Base-by-base conservation (phyloP, 2,329 filamentous ascomycete genomes). In the Fragosphaeria purpurea region DNA sequence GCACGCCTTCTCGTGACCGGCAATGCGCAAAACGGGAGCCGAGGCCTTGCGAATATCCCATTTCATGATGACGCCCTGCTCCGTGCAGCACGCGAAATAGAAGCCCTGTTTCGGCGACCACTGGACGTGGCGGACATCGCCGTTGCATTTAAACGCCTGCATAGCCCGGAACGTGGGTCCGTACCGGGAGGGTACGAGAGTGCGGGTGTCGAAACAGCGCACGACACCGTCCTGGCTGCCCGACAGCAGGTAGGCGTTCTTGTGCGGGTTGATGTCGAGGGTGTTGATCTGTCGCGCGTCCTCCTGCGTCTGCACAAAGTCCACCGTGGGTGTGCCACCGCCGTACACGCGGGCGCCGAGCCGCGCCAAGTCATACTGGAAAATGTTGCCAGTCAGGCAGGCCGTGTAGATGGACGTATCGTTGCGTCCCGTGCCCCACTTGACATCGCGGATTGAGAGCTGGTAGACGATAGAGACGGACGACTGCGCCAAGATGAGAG, bases 201-300 rank as follows among this genome's bases (percentile, higher is more conserved):
- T 64, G 44, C 73, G 72, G 13, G 79, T 71, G 58, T 84, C 80
- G 53, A 82, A 82, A 55, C 76, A 75, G 43, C 79, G 77, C 34
- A 82, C 76, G 9, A 77, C 72, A 43, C 80, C 79, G 62, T 84
- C 80, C 60, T 83, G 79, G 48, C 80, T 80, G 6, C 80, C 80
- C 0, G 80, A 81, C 4, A 83, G 67, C 9, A 84, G 63, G 65
- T 72, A 79, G 7, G 73, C 75, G 47, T 73, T 72, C 39, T 71
- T 66, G 57, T 81, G 77, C 0, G 80, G 80, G 55, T 80, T 83
- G 55, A 83, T 75, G 56, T 81, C 79, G 8, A 84, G 67, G 35
- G 76, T 75, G 56, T 83, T 82, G 56, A 84, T 72, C 65, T 83
- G 80, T 4, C 80, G 74, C 44, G 76, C 74, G 57, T 83, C 80